Conservation (phyloP, 495 filamentous ascomycete genomes). For the Aspergillus saccharolyticus region DNA sequence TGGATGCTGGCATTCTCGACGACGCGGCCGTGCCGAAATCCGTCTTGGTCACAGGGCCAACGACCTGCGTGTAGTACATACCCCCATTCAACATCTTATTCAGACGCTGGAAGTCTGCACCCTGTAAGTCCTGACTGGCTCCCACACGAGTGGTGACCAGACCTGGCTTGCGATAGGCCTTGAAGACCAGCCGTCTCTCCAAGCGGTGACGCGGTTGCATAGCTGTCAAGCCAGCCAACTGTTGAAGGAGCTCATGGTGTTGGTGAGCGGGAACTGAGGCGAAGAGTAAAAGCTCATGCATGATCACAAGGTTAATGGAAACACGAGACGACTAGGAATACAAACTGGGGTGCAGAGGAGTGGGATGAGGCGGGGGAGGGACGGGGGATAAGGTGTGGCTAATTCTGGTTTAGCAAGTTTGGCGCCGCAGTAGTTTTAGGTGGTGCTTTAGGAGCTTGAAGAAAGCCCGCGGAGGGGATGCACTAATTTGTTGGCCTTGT, state of each 20-base stretch:
- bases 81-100: constrained; percentile 47
- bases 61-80: constrained; percentile 48
- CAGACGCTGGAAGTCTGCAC: constrained; percentile 37
- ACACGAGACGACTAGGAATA: neutral
- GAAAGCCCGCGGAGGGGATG: neutral
- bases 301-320: constrained; percentile 21
- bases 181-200: constrained; percentile 63
- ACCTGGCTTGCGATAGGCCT: constrained; percentile 49
- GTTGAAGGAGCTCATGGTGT: constrained; percentile 57
- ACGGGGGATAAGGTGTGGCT: neutral
- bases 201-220: constrained; percentile 58
- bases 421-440: neutral
- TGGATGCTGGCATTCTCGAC: no score
- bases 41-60: constrained; percentile 33
- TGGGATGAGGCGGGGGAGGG: no score
- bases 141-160: constrained; percentile 34
- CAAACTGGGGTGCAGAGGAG: neutral
- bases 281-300: constrained; percentile 47
- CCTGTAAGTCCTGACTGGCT: constrained; percentile 41
- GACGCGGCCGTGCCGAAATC: constrained; percentile 28
- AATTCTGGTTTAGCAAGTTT: neutral
- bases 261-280: constrained; percentile 44
- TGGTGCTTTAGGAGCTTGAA: neutral
- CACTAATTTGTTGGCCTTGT: no score
- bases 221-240: constrained; percentile 62